Conservation (phyloP, 192 early-diverging fungal genomes). For the Umbelopsis vinacea region DNA sequence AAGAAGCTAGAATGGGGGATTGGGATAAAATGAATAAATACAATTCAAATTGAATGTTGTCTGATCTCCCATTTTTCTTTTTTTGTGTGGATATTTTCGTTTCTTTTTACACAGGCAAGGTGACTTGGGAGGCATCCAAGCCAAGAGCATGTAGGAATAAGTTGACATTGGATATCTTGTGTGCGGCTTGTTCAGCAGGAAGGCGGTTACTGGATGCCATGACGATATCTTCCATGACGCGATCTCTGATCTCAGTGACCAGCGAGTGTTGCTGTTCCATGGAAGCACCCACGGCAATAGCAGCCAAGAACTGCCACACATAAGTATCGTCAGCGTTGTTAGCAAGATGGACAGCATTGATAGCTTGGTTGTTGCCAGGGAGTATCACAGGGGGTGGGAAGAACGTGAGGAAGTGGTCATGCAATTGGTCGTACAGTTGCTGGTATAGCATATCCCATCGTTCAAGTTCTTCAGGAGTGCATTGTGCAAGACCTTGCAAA, state of each 20-base stretch:
- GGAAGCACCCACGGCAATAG: constrained; percentile 92
- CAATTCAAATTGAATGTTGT: no score
- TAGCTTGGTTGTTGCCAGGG: constrained; percentile 44
- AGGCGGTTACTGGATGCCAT: constrained; percentile 64
- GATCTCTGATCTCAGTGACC: constrained; percentile 86
- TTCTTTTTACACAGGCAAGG: constrained; percentile 41
- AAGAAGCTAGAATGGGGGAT: no score
- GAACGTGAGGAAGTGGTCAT: constrained; percentile 73
- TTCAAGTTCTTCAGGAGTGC: constrained; percentile 55
- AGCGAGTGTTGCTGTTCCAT: constrained; percentile 94
- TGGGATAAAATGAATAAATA: no score
- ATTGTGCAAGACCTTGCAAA: constrained; percentile 53
- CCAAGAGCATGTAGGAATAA: constrained; percentile 96
- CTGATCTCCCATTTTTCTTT: no score
- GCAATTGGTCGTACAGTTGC: constrained; percentile 78
- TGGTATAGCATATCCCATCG: constrained; percentile 85
- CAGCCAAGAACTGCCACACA: constrained; percentile 98
- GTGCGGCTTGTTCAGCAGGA: constrained; percentile 60
- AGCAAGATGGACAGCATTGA: constrained; percentile 38
- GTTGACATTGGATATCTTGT: constrained; percentile 84
- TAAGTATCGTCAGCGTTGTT: constrained; percentile 78
- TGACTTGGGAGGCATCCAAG: constrained; percentile 82
- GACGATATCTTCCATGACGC: constrained; percentile 81
- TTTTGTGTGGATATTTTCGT: not conserved
- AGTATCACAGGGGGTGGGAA: constrained; percentile 62